Evolutionary conservation across 2,329 filamentous ascomycete species (phyloP).

Genomic region (Cytospora paraplurivora): DNA sequence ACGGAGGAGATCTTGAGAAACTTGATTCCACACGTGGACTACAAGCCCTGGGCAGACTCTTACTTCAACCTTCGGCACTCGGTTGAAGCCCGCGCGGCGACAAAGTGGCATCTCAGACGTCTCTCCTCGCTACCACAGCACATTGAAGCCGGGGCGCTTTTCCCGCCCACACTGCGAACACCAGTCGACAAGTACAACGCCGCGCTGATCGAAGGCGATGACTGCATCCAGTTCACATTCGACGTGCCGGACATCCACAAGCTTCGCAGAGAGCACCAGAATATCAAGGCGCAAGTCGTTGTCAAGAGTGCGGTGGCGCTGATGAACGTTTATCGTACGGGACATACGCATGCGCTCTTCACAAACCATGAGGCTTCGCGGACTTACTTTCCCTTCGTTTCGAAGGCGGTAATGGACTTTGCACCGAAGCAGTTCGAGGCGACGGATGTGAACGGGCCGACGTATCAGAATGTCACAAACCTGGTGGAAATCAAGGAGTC

Average conservation of each 20-base stretch:
- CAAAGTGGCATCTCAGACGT: constrained; percentile 27
- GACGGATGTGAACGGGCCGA: constrained; percentile 29
- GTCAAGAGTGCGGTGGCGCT: constrained; percentile 29
- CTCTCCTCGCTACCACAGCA: constrained; percentile 16
- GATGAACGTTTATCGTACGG: constrained; percentile 29
- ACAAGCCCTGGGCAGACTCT: constrained; percentile 30
- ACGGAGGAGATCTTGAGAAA: constrained; percentile 8
- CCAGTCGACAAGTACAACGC: constrained; percentile 13
- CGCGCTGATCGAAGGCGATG: constrained; percentile 16
- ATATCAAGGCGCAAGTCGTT: constrained; percentile 22
- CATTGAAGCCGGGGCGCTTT: constrained; percentile 4
- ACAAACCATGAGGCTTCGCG: constrained; percentile 29
- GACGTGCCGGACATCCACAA: constrained; percentile 22
- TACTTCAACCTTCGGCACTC: constrained; percentile 27
- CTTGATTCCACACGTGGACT: constrained; percentile 29
- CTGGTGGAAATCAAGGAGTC: constrained; percentile 13
- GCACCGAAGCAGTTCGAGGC: constrained; percentile 26
- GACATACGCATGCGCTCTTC: constrained; percentile 30
- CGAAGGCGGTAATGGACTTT: constrained; percentile 20
- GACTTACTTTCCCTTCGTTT: constrained; percentile 28
- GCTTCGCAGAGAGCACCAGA: constrained; percentile 22
- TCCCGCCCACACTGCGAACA: constrained; percentile 10
- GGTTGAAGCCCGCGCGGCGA: constrained; percentile 23
- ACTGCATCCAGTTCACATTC: constrained; percentile 26
- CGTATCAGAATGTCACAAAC: constrained; percentile 29